These are phyloP conservation scores for Kwoniella europaea DNA, from an alignment of 768 basidiomycete species.

Conservation along the genomic window DNA sequence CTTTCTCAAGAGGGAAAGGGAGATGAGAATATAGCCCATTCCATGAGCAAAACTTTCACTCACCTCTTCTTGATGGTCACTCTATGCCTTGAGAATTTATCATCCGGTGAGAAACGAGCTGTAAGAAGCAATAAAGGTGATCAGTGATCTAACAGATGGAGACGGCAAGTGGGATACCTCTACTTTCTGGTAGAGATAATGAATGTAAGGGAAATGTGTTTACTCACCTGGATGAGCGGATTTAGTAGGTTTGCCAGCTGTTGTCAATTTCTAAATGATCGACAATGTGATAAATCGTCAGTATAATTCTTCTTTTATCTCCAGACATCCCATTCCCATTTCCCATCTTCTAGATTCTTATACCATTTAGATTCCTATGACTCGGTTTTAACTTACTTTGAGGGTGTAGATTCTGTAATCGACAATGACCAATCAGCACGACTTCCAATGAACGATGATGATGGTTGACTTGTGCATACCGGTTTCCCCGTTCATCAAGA, in stretches of 20 bases:
- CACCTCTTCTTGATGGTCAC: constrained; percentile 92
- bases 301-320: not conserved
- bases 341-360: not conserved
- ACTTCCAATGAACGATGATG: constrained; percentile 57
- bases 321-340: constrained; percentile 5
- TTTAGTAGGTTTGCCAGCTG: constrained; percentile 81
- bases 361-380: too few relatives aligned
- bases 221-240: constrained; percentile 92
- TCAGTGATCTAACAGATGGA: too few relatives aligned
- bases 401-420: constrained; percentile 78
- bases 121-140: not conserved
- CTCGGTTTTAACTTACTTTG: constrained; percentile 65
- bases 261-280: constrained; percentile 74
- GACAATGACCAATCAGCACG: not conserved
- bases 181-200: not conserved
- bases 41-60: too few relatives aligned
- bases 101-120: constrained; percentile 99
- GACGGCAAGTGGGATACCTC: too few relatives aligned
- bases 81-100: constrained; percentile 97
- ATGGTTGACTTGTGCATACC: constrained; percentile 30
- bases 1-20: too few relatives aligned
- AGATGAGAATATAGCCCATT: too few relatives aligned
- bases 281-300: not conserved
- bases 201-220: not conserved
- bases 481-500: constrained; percentile 54